Conservation (phyloP, 768 basidiomycete species). For the Cyclocybe cylindracea region DNA sequence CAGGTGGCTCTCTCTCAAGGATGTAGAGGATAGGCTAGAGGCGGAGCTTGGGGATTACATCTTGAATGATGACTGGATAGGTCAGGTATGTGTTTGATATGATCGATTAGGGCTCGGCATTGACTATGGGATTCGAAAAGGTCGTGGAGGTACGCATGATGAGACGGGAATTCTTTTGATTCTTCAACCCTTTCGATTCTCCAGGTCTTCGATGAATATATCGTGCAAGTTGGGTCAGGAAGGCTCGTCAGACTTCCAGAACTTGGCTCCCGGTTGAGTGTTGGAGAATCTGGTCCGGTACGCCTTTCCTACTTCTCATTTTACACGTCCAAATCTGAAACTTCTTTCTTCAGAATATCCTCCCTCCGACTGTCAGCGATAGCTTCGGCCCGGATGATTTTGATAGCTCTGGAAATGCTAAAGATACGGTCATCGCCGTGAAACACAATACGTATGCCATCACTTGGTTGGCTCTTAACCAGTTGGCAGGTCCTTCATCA, state of each 20-base stretch:
- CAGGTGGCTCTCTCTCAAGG: slow-evolving; percentile 62
- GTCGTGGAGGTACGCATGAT: slow-evolving; percentile 69
- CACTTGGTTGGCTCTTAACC: slow-evolving; percentile 87
- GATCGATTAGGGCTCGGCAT: slow-evolving; percentile 1
- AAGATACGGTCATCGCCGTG: slow-evolving; percentile 70
- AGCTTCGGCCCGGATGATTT: slow-evolving; percentile 46
- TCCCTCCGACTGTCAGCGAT: slow-evolving; percentile 51
- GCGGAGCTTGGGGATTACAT: slow-evolving; percentile 84
- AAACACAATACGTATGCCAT: slow-evolving; percentile 79
- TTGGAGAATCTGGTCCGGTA: slow-evolving; percentile 79
- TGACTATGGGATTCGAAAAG: slow-evolving; percentile 32
- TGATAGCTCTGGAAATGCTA: slow-evolving; percentile 46
- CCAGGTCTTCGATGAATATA: slow-evolving; percentile 83
- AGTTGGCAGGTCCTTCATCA: slow-evolving; percentile 54
- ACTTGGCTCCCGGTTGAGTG: slow-evolving; percentile 69
- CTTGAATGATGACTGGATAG: slow-evolving; percentile 83
- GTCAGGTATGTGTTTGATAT: slow-evolving; percentile 62
- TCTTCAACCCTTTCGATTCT: neutral
- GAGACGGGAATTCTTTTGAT: slow-evolving; percentile 1
- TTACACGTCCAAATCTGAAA: neutral
- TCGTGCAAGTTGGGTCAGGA: slow-evolving; percentile 66
- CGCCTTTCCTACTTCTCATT: slow-evolving; percentile 22
- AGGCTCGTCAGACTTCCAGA: slow-evolving; percentile 75
- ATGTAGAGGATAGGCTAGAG: slow-evolving; percentile 57
- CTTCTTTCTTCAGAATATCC: slow-evolving; percentile 52